phyloP scores from a whole-genome alignment of 331 rosid species.

The Malus hybrid region DNA sequence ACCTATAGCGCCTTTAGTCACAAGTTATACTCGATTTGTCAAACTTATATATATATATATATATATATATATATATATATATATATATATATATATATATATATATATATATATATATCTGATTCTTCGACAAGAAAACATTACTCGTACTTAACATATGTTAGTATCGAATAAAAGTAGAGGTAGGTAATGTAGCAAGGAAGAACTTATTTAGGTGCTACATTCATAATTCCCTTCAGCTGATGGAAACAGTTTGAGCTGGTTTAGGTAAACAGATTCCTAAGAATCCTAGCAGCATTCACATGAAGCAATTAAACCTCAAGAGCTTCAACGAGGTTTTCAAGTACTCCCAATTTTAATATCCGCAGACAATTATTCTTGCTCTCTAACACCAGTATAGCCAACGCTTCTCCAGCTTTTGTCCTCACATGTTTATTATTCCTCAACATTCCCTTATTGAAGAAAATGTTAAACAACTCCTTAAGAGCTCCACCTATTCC shows the following conservation, averaged over 20 bases:
- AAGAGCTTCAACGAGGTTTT: conserved; percentile 47
- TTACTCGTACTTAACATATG: background rate
- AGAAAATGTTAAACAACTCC: conserved; percentile 61
- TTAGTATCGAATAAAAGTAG: background rate
- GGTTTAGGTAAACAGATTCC: conserved; percentile 65
- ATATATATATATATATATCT: background rate
- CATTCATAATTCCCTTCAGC: conserved; percentile 44
- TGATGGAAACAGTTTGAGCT: conserved; percentile 46
- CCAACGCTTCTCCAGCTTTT: conserved; percentile 89
- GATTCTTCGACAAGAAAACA: background rate
- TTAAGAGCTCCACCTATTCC: conserved; percentile 78
- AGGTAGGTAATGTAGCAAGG: conserved; percentile 1
- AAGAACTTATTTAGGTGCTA: conserved; percentile 74
- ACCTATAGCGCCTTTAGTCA: background rate
- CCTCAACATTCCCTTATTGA: conserved; percentile 29
- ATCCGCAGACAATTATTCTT: conserved; percentile 56
- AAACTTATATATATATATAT: too few species aligned
- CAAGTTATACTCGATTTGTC: background rate
- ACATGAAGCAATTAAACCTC: conserved; percentile 47
- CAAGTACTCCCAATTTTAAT: conserved; percentile 41
- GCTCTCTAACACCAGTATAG: conserved; percentile 83
- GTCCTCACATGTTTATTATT: conserved; percentile 30
- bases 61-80: background rate
- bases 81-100: background rate
- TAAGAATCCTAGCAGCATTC: conserved; percentile 68